Evolutionary conservation across 2,329 filamentous ascomycete species (phyloP), one percentile per base, ranked within the genome.

Genomic region (Epichloe coenophiala): DNA sequence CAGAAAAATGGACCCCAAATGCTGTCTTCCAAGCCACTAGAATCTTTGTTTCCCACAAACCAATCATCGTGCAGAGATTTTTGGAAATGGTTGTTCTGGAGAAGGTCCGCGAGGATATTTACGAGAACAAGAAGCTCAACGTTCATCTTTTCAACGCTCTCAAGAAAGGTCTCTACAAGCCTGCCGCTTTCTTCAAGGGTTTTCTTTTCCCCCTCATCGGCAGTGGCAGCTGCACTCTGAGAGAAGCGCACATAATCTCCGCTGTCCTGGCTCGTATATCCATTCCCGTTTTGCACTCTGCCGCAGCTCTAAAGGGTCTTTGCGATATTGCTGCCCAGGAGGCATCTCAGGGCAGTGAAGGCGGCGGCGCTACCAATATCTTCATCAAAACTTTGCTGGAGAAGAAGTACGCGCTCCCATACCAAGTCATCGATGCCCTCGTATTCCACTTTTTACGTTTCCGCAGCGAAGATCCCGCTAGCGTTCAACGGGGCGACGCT

Each of bases 401-500:
- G 68, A 98, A 98, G 77, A 94, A 94, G 64, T 97, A 98, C 60
- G 93, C 93, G 0, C 74, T 98, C 11, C 93, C 91, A 0, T 96
- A 86, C 71, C 91, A 95, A 68, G 91, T 95, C 49, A 83, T 98
- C 47, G 93, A 98, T 60, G 84, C 89, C 2, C 73, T 97, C 2
- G 93, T 98, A 9, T 97, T 97, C 72, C 91, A 98, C 68, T 98
- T 98, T 68, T 68, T 97, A 55, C 84, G 93, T 15, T 96, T 95
- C 72, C 78, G 87, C 36, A 85, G 78, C 49, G 76, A 80, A 27
- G 82, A 86, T 54, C 77, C 81, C 3, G 72, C 75, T 3, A 71
- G 72, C 11, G 73, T 76, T 17, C 72, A 77, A 35, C 59, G 58
- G 3, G 65, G 63, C 2, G 81, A 84, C 50, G 71, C 69, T 31